Conservation (phyloP, 164 flowering plant genomes). For the Litsea cubeba region DNA sequence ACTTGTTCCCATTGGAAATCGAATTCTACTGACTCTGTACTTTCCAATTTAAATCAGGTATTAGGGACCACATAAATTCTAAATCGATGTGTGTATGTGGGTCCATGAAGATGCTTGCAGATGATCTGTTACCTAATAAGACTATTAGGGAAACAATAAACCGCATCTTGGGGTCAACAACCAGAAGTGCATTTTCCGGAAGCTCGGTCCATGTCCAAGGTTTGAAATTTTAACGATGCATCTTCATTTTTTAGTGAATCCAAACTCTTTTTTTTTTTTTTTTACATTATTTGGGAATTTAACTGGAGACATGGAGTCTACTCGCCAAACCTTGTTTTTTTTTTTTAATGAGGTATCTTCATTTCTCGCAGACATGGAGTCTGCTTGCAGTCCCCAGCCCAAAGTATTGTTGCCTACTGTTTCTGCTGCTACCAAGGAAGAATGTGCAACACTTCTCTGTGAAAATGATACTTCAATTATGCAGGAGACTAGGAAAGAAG, state of each 20-base stretch:
- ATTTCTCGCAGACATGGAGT: conserved; percentile 57
- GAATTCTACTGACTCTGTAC: not conserved
- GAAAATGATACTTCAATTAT: conserved; percentile 29
- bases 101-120: conserved; percentile 74
- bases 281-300: not conserved
- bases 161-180: conserved; percentile 73
- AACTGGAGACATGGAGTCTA: not conserved
- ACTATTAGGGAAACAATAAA: conserved; percentile 80
- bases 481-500: conserved; percentile 31
- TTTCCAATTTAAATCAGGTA: conserved; percentile 44
- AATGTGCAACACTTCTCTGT: conserved; percentile 21
- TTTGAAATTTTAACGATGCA: conserved; percentile 13
- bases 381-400: conserved; percentile 29
- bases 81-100: conserved; percentile 82
- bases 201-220: conserved; percentile 74
- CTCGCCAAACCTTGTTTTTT: too few relatives aligned
- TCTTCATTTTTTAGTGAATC: not conserved
- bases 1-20: not conserved
- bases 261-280: too few relatives aligned
- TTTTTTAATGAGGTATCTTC: not conserved
- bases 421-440: conserved; percentile 41
- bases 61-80: conserved; percentile 74
- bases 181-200: conserved; percentile 72
- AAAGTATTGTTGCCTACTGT: conserved; percentile 49
- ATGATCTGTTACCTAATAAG: conserved; percentile 93